Percentiles rank a stretch among this genome's conserved stretches.
phyloP scores from a whole-genome alignment of 2,329 filamentous ascomycete species.

The Corniculantispora saksenae region DNA sequence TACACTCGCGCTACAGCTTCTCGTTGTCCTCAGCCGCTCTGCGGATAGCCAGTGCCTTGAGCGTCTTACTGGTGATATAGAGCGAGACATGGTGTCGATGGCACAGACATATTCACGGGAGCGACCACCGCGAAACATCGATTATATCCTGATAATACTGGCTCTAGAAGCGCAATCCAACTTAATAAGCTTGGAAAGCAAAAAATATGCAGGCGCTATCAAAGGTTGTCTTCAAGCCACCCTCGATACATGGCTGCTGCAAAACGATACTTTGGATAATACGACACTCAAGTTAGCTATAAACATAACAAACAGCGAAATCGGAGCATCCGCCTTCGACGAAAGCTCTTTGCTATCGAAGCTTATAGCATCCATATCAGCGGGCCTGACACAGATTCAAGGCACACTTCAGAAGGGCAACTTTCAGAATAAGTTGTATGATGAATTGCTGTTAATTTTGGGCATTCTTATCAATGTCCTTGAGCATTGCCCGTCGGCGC shows the following conservation, averaged over 20 bases:
- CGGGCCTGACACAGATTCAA: constrained; percentile 50
- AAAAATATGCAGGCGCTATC: constrained; percentile 30
- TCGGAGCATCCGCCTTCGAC: constrained; percentile 69
- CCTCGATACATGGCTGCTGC: constrained; percentile 33
- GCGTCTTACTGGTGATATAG: constrained; percentile 32
- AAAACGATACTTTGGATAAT: constrained; percentile 30
- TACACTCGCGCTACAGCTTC: constrained; percentile 61
- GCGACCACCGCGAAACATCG: constrained; percentile 30
- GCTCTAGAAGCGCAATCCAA: constrained; percentile 39
- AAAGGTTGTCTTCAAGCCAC: constrained; percentile 32
- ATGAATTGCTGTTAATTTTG: constrained; percentile 74
- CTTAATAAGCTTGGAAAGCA: constrained; percentile 23
- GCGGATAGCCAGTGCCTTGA: constrained; percentile 21
- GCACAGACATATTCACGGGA: constrained; percentile 26
- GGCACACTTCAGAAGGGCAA: constrained; percentile 49
- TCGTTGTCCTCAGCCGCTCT: constrained; percentile 34
- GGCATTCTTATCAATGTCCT: constrained; percentile 86
- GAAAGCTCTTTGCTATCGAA: constrained; percentile 54
- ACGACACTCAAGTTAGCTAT: constrained; percentile 63
- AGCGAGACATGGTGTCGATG: constrained; percentile 29
- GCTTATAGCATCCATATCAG: constrained; percentile 52
- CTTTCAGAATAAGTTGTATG: constrained; percentile 56
- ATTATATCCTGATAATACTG: constrained; percentile 47
- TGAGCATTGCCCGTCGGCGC: constrained; percentile 70
- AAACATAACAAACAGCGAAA: constrained; percentile 83